Evolutionary conservation across 2,329 filamentous ascomycete species (phyloP).

Genomic region (Colletotrichum agaves): DNA sequence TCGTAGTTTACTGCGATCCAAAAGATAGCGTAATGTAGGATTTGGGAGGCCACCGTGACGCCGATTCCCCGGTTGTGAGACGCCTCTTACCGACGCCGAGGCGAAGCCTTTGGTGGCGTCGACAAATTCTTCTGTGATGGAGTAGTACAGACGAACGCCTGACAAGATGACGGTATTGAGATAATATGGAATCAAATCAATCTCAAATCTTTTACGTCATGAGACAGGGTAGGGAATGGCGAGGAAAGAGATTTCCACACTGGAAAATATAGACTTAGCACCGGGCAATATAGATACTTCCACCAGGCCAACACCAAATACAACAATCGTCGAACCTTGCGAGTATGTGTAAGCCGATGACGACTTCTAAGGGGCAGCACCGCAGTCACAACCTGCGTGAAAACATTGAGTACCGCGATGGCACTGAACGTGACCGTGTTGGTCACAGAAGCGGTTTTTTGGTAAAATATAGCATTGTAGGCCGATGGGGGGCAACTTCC

Average conservation of each 20-base stretch:
- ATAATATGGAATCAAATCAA: background rate
- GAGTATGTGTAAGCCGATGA: constrained; percentile 34
- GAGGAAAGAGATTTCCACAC: too few species aligned
- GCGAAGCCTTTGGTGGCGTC: constrained; percentile 36
- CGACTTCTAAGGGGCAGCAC: constrained; percentile 35
- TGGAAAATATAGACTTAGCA: too few species aligned
- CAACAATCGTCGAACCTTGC: constrained; percentile 35
- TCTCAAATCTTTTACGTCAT: too few species aligned
- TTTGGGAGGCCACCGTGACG: constrained; percentile 38
- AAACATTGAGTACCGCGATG: constrained; percentile 39
- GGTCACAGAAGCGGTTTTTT: constrained; percentile 39
- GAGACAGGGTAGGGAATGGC: too few species aligned
- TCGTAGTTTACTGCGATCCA: constrained; percentile 35
- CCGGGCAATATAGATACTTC: constrained; percentile 11
- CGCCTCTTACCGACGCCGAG: constrained; percentile 26
- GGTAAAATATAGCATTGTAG: too few species aligned
- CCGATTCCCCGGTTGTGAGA: constrained; percentile 38
- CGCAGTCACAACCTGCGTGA: constrained; percentile 39
- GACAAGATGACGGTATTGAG: constrained; percentile 37
- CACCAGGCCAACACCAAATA: constrained; percentile 39
- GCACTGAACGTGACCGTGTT: constrained; percentile 32
- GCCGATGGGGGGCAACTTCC: too few species aligned
- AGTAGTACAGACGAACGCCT: constrained; percentile 35
- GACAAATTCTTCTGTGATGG: constrained; percentile 33
- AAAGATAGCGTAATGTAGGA: constrained; percentile 38